These are phyloP conservation scores for Acanthamoeba lenticulata DNA, from an alignment of 208 protist genomes.

Conservation along the genomic window DNA sequence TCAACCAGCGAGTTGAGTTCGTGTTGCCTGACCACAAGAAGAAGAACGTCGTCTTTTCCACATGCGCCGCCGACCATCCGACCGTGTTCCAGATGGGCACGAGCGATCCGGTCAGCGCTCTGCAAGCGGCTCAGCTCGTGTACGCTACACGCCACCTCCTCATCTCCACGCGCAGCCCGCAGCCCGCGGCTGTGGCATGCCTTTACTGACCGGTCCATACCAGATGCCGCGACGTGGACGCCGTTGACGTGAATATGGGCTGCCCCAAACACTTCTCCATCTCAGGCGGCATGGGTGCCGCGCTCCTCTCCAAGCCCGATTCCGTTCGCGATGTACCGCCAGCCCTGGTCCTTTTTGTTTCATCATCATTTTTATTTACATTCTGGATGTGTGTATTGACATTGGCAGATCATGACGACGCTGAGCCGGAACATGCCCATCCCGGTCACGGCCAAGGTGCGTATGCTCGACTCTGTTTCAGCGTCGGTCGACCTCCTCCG, in stretches of 20 bases:
- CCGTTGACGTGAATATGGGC: slow-evolving; percentile 98
- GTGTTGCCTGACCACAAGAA: slow-evolving; percentile 88
- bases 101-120: slow-evolving; percentile 84
- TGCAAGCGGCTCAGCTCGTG: slow-evolving; percentile 90
- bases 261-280: slow-evolving; percentile 98
- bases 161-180: too few relatives aligned
- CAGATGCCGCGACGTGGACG: slow-evolving; percentile 91
- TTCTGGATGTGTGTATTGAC: neutral
- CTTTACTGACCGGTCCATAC: neutral
- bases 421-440: slow-evolving; percentile 72
- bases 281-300: slow-evolving; percentile 96
- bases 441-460: slow-evolving; percentile 89
- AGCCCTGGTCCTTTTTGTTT: neutral
- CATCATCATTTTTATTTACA: neutral
- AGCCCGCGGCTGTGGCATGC: neutral
- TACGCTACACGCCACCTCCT: too few relatives aligned
- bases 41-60: slow-evolving; percentile 82
- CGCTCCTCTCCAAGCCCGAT: slow-evolving; percentile 90
- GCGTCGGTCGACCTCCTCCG: slow-evolving; percentile 82
- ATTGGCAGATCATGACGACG: slow-evolving; percentile 77
- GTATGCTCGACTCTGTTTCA: slow-evolving; percentile 80
- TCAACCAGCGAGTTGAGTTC: slow-evolving; percentile 86
- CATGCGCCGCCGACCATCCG: slow-evolving; percentile 7
- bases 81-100: slow-evolving; percentile 95
- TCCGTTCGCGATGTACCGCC: slow-evolving; percentile 66